Conservation (phyloP, 345 rosid genomes). For the Syzygium grande region DNA sequence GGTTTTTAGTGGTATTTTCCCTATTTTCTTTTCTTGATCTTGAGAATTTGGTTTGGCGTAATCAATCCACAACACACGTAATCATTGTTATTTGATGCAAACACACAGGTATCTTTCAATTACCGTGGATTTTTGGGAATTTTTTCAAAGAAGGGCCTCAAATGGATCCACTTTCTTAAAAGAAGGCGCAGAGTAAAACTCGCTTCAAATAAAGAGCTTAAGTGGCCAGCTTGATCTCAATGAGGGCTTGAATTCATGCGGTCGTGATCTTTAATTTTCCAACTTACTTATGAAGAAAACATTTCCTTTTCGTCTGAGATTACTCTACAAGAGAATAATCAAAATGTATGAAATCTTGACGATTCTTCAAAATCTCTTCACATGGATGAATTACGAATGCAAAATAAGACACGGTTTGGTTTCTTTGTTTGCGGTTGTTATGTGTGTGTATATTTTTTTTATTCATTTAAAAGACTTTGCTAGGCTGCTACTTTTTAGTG, state of each 20-base stretch:
- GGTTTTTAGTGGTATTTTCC: too few species aligned
- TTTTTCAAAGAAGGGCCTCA: background rate
- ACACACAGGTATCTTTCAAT: background rate
- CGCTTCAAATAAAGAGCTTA: accelerated
- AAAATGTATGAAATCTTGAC: background rate
- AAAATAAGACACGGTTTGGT: background rate
- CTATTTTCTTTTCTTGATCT: background rate
- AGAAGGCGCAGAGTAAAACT: accelerated
- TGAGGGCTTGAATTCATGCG: background rate
- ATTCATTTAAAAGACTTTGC: background rate
- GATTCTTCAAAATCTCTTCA: background rate
- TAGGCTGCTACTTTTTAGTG: background rate
- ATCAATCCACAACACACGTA: background rate
- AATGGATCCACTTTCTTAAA: background rate
- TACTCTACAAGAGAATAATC: background rate
- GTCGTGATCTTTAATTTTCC: background rate
- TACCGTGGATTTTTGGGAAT: background rate
- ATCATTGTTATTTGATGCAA: background rate
- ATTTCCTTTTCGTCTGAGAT: background rate
- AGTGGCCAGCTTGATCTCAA: background rate
- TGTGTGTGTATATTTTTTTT: background rate
- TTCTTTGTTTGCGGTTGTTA: background rate
- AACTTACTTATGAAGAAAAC: background rate
- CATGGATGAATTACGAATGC: background rate
- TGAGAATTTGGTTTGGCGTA: background rate